Evolutionary conservation across 1,139 yeast genomes (phyloP), one percentile per base, ranked within the genome.

Genomic region (Saccharomyces uvarum): DNA sequence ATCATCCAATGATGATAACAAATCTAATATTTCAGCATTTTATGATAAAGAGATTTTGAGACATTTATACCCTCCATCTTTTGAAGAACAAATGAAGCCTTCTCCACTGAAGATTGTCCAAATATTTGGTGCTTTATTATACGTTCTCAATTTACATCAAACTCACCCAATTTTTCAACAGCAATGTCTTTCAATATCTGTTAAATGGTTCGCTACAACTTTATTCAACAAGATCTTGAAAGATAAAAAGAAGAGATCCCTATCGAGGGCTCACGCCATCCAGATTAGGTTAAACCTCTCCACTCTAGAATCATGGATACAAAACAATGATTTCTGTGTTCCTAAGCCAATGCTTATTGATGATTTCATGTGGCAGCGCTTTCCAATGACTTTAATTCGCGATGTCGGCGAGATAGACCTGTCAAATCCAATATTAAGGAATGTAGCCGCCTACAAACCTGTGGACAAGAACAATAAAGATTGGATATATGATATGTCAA

Each of bases 291-390:
- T 93, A 57, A 93, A 93, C 64, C 69, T 93, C 8, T 89, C 97
- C 0, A 81, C 88, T 2, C 73, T 93, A 51, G 97, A 93, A 69
- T 97, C 93, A 66, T 93, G 99, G 99, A 79, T 93, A 38, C 79
- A 96, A 57, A 78, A 86, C 3, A 93, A 88, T 66, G 86, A 88
- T 69, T 54, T 65, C 9, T 48, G 52, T 3, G 66, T 66, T 16
- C 56, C 77, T 77, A 65, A 76, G 77, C 59, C 86, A 82, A 16
- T 75, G 71, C 67, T 78, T 51, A 63, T 72, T 49, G 76, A 73
- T 58, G 63, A 56, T 50, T 71, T 62, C 62, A 70, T 63, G 70
- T 71, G 67, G 69, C 69, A 58, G 64, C 61, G 67, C 54, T 81
- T 66, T 57, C 81, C 80, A 3, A 77, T 72, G 61, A 81, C 72